A percentile compares a stretch with the other conserved stretches of the same genome.
Conservation (phyloP, 352 stramenopile species). For the Albugo laibachii region DNA sequence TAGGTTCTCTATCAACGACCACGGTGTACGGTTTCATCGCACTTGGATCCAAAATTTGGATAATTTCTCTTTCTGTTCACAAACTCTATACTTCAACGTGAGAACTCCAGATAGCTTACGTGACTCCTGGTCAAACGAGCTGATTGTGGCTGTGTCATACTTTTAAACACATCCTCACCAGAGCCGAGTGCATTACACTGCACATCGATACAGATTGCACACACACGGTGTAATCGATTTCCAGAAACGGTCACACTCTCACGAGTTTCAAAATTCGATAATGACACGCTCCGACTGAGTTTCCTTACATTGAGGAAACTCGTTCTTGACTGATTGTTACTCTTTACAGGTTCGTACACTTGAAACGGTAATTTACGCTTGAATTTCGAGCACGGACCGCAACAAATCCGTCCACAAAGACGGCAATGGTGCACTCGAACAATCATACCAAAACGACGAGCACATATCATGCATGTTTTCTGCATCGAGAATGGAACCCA, state of each 20-base stretch:
- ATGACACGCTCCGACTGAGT: not conserved
- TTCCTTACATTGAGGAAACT: not conserved
- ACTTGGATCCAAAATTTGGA: not conserved
- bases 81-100: slow-evolving; percentile 3
- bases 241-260: not conserved
- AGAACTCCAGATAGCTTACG: not conserved
- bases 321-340: not conserved
- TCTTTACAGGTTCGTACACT: not conserved
- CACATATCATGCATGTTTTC: slow-evolving; percentile 55
- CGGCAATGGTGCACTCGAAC: slow-evolving; percentile 64
- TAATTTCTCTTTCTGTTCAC: not conserved
- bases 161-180: too few species aligned
- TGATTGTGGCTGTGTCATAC: not conserved
- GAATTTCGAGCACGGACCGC: slow-evolving; percentile 54
- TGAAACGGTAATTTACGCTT: slow-evolving; percentile 41
- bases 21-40: too few species aligned
- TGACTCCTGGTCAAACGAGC: not conserved
- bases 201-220: slow-evolving; percentile 52
- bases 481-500: slow-evolving; percentile 47
- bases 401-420: slow-evolving; percentile 67
- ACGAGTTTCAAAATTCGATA: too few species aligned
- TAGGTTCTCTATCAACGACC: too few species aligned
- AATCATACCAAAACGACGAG: slow-evolving; percentile 38
- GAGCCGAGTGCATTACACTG: slow-evolving; percentile 7
- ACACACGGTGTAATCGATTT: slow-evolving; percentile 13